Base-by-base conservation (phyloP, 495 filamentous ascomycete species). In the Podospora didyma region DNA sequence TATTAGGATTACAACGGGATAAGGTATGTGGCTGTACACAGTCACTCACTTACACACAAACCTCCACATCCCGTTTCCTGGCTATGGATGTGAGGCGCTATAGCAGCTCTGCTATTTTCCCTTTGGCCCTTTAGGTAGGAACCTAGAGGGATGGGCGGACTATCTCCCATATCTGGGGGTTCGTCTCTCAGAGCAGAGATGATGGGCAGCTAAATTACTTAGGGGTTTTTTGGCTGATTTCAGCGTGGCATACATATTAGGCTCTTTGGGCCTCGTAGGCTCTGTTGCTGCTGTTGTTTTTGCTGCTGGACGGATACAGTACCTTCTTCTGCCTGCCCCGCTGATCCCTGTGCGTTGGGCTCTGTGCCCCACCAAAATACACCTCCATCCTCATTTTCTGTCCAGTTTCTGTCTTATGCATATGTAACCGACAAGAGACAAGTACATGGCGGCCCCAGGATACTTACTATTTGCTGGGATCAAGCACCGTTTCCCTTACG, bases 151-250 rank as follows among this genome's bases (percentile, higher is more conserved):
- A n/a, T n/a, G n/a, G n/a, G n/a, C n/a, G n/a, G n/a, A n/a, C n/a
- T n/a, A n/a, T n/a, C n/a, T n/a, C n/a, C n/a, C n/a, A n/a, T 4
- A 5, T 11, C 24, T 47, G 10, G 12, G n/a, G 10, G 45, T 34
- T 21, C 21, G 17, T 20, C 21, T 31, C 10, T 54, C 39, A 14
- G 39, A n/a, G 49, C 16, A 31, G 31, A 22, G 7, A 7, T 23
- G 21, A 37, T 54, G 46, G 53, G 26, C 61, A 56, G 67, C 57
- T 65, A 65, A 65, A 64, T 66, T 70, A 31, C 23, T 26, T n/a
- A n/a, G 49, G 56, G 57, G 39, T 3, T 31, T 69, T 71, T 67
- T 65, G 70, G 66, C 70, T 69, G 68, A 73, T 71, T 45, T 68
- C 59, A 60, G 64, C 56, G 63, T 64, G 63, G 62, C 59, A 66